Percentiles rank a stretch among this genome's conserved stretches.
Evolutionary conservation across 345 rosid genomes (phyloP).

Genomic region (Corchorus olitorius): DNA sequence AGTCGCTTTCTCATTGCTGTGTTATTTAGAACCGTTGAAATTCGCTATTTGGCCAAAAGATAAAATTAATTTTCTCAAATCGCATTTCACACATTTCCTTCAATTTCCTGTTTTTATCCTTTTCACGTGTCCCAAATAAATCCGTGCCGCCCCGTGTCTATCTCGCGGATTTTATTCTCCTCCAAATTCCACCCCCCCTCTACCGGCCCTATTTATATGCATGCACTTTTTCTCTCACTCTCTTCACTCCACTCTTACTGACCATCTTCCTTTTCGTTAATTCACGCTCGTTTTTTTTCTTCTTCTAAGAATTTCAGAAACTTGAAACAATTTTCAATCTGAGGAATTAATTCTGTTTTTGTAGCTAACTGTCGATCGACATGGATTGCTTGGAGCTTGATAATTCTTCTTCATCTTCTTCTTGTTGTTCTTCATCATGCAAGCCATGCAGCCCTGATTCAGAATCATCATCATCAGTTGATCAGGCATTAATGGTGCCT

Average conservation of each 20-base stretch:
- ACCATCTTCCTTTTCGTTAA: too few relatives aligned
- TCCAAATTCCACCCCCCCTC: not conserved
- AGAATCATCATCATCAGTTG: not conserved
- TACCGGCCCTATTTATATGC: not conserved
- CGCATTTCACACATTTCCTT: not conserved
- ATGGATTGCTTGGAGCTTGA: slow-evolving; percentile 3
- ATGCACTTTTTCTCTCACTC: not conserved
- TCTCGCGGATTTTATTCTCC: not conserved
- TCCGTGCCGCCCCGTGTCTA: not conserved
- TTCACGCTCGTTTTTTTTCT: not conserved
- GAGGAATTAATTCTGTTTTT: not conserved
- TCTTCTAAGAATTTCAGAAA: not conserved
- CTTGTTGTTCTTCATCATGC: not conserved
- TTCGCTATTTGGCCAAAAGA: too few relatives aligned
- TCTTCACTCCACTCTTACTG: not conserved
- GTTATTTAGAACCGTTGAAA: too few relatives aligned
- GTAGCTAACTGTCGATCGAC: not conserved
- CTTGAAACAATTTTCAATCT: not conserved
- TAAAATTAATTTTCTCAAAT: too few relatives aligned
- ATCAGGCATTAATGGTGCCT: not conserved
- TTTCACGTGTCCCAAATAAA: not conserved
- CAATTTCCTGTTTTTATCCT: not conserved
- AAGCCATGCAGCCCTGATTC: slow-evolving; percentile 10
- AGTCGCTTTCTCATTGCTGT: too few relatives aligned
- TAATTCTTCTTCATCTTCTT: not conserved